A percentile compares a stretch with the other conserved stretches of the same genome.
Evolutionary conservation across 1,284 basidiomycete genomes (phyloP).

Genomic region (Rhodotorula sp.): DNA sequence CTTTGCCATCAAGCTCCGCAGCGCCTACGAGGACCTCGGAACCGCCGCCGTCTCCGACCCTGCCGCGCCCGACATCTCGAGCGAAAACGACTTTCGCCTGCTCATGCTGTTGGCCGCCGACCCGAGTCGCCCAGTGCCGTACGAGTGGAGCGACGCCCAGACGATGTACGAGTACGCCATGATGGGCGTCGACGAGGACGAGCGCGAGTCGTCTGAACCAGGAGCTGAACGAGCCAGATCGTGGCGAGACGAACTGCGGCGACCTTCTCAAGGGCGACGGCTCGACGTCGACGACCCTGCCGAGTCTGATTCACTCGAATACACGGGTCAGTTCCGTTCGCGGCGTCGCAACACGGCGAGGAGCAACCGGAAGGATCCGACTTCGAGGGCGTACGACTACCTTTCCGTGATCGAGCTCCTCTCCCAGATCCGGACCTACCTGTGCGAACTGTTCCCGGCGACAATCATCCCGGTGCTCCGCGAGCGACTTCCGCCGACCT

Average conservation of each 20-base stretch:
- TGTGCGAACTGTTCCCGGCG: conserved; percentile 24
- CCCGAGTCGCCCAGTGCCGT: conserved; percentile 6
- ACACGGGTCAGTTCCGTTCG: conserved; percentile 19
- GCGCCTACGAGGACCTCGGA: conserved; percentile 35
- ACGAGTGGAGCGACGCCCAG: conserved; percentile 15
- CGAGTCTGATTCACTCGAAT: not conserved
- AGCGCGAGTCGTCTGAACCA: not conserved
- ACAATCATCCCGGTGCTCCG: conserved; percentile 17
- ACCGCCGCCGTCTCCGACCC: not conserved
- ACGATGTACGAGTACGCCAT: conserved; percentile 17
- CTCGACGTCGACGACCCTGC: not conserved
- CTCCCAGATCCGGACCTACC: conserved; percentile 20
- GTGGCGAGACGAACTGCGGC: not conserved
- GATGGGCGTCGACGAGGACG: conserved; percentile 1
- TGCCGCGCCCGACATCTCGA: not conserved
- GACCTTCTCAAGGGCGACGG: conserved; percentile 12
- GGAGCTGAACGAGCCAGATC: not conserved
- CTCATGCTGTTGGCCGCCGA: conserved; percentile 28
- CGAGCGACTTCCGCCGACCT: conserved; percentile 11
- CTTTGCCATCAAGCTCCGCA: conserved; percentile 24
- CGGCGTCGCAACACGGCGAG: not conserved
- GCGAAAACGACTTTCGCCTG: conserved; percentile 11
- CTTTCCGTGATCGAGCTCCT: conserved; percentile 31
- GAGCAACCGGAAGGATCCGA: too few relatives aligned
- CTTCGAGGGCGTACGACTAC: conserved; percentile 17